Evolutionary conservation across 2,329 filamentous ascomycete genomes (phyloP).

Genomic region (Fusarium udum): DNA sequence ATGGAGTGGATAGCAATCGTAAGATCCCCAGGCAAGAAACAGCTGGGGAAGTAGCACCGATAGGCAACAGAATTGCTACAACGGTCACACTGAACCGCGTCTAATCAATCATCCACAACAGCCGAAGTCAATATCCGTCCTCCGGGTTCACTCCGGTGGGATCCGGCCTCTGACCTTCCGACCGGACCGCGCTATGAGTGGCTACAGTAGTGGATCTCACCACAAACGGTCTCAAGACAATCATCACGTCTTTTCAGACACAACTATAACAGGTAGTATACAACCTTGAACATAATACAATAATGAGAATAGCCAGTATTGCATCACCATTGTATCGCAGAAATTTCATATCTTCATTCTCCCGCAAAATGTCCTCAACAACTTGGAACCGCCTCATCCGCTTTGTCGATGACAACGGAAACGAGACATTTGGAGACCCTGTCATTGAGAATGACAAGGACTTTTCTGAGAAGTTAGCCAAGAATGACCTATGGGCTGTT

Average conservation of each 20-base stretch:
- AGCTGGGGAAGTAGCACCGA: background rate
- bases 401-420: slow-evolving; percentile 48
- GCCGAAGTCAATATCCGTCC: background rate
- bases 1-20: background rate
- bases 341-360: background rate
- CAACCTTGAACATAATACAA: background rate
- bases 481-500: slow-evolving; percentile 44
- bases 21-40: background rate
- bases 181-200: slow-evolving; percentile 35
- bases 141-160: background rate
- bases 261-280: slow-evolving; percentile 4
- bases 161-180: slow-evolving; percentile 15
- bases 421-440: slow-evolving; percentile 49
- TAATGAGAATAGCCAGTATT: slow-evolving; percentile 12
- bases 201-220: background rate
- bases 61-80: background rate
- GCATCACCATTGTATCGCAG: background rate
- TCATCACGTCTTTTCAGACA: background rate
- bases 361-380: slow-evolving; percentile 35
- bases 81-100: background rate
- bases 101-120: background rate
- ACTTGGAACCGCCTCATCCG: slow-evolving; percentile 48
- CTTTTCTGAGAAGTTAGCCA: slow-evolving; percentile 36
- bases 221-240: background rate
- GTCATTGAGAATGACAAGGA: slow-evolving; percentile 41